phyloP scores from a whole-genome alignment of 768 basidiomycete genomes.

The Lactarius hatsudake region DNA sequence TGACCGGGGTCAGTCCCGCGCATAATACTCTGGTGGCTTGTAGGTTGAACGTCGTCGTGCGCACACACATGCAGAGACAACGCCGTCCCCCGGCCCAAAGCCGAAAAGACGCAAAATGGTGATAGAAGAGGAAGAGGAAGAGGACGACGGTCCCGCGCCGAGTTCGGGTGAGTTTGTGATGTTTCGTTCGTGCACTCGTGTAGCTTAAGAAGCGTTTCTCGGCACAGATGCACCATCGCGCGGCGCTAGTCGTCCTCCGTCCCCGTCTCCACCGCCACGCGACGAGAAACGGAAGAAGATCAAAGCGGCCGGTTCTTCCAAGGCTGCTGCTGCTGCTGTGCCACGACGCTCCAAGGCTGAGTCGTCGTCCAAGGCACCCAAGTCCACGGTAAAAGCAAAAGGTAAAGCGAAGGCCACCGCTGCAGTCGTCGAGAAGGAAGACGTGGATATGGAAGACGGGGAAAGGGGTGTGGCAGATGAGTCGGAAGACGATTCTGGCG shows the following conservation, averaged over 20 bases:
- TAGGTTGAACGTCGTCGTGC: neutral
- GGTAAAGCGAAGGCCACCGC: conserved; percentile 21
- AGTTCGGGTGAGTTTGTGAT: conserved; percentile 16
- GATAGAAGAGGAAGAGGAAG: conserved; percentile 56
- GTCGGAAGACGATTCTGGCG: conserved; percentile 37
- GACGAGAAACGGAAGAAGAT: neutral
- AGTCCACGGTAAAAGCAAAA: conserved; percentile 17
- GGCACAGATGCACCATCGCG: conserved; percentile 16
- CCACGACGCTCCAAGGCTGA: conserved; percentile 4
- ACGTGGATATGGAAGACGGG: conserved; percentile 24
- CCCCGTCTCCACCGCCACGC: conserved; percentile 4
- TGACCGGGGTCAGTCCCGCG: neutral
- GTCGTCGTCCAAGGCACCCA: conserved; percentile 5
- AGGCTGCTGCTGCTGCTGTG: neutral
- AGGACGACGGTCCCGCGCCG: conserved; percentile 24
- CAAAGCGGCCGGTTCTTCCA: neutral
- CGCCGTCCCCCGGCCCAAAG: conserved; percentile 33
- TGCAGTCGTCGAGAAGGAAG: conserved; percentile 10
- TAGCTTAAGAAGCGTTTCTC: neutral
- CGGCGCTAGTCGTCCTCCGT: conserved; percentile 8
- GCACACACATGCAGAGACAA: conserved; percentile 1
- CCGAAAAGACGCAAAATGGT: conserved; percentile 53
- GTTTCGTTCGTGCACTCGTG: neutral
- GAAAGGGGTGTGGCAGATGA: conserved; percentile 31
- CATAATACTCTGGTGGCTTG: neutral